Percentiles rank a stretch among this genome's conserved stretches.
phyloP scores from a whole-genome alignment of 257 asterid genomes.

The Penstemon davidsonii region DNA sequence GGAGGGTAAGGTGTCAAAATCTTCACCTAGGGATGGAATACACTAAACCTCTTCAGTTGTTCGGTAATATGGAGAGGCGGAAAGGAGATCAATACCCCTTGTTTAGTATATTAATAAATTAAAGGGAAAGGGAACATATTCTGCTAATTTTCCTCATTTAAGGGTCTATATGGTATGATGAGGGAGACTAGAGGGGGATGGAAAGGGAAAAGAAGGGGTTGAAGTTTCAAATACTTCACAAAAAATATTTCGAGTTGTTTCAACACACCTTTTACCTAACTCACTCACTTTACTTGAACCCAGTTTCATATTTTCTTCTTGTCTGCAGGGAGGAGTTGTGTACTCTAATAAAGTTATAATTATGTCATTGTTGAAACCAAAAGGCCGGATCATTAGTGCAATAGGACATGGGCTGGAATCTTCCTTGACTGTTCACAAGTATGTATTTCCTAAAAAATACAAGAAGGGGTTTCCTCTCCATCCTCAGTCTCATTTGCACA shows the following conservation, averaged over 20 bases:
- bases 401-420: slow-evolving; percentile 62
- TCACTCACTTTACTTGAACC: not conserved
- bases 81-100: too few relatives aligned
- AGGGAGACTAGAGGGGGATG: too few relatives aligned
- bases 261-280: not conserved
- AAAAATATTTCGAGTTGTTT: not conserved
- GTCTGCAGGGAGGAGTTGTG: slow-evolving; percentile 74
- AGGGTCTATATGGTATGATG: too few relatives aligned
- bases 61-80: too few relatives aligned
- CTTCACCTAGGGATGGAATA: too few relatives aligned
- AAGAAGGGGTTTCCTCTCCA: slow-evolving; percentile 13
- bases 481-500: slow-evolving; percentile 1
- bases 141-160: too few relatives aligned
- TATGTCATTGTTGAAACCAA: slow-evolving; percentile 56
- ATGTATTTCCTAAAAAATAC: slow-evolving; percentile 24
- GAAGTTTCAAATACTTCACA: too few relatives aligned
- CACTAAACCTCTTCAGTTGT: too few relatives aligned
- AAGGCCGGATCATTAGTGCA: slow-evolving; percentile 45
- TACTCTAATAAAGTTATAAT: slow-evolving; percentile 73
- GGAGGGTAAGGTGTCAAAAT: too few relatives aligned
- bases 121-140: too few relatives aligned
- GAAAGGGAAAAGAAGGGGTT: too few relatives aligned
- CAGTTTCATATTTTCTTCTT: not conserved
- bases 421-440: slow-evolving; percentile 67
- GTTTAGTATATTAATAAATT: too few relatives aligned